Evolutionary conservation across 192 early-diverging fungal genomes (phyloP).

Genomic region (Diversispora epigaea): DNA sequence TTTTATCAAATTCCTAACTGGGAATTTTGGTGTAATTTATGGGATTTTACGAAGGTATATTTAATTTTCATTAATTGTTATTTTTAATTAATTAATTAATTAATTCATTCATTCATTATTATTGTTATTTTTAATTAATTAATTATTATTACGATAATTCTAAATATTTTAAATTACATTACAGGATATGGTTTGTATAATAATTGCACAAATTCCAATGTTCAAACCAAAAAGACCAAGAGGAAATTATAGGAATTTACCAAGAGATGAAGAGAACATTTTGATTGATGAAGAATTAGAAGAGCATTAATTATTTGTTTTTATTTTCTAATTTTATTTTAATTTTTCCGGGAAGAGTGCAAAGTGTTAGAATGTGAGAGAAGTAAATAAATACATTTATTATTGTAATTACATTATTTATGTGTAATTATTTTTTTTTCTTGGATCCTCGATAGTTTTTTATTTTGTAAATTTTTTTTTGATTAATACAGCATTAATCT

Average conservation of each 20-base stretch:
- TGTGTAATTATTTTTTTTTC: no score
- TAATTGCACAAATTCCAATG: conserved; percentile 1
- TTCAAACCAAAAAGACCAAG: background rate
- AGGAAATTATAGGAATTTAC: conserved; percentile 22
- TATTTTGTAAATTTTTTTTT: no score
- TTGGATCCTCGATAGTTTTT: no score
- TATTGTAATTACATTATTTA: no score
- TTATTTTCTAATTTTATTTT: no score
- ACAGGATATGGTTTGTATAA: conserved; percentile 19
- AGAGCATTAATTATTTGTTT: conserved; percentile 16
- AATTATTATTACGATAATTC: no score
- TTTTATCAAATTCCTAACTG: conserved; percentile 45
- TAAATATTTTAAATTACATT: no score
- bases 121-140: background rate
- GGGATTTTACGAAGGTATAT: conserved; percentile 43
- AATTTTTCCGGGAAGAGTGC: no score
- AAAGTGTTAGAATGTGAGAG: no score
- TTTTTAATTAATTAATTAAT: background rate
- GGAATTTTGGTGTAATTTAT: conserved; percentile 39
- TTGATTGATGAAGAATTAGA: conserved; percentile 24
- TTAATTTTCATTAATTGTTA: background rate
- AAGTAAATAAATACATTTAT: no score
- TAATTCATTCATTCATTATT: background rate
- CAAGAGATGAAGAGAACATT: conserved; percentile 20
- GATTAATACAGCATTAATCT: background rate